phyloP scores from a whole-genome alignment of 441 rosid genomes.

The Croton laevigatus region DNA sequence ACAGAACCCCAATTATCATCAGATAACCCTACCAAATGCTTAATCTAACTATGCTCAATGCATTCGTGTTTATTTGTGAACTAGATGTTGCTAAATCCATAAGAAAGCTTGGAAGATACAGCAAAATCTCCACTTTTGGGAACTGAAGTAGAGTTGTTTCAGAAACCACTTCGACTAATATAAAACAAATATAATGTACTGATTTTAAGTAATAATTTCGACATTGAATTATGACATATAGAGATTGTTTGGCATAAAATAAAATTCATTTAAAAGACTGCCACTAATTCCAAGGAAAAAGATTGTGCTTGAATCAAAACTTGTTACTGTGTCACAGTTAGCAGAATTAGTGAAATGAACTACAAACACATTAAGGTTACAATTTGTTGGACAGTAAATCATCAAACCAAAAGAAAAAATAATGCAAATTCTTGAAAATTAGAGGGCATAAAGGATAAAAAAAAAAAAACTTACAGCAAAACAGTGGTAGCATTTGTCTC shows the following conservation, averaged over 20 bases:
- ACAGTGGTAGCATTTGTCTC: constrained; percentile 69
- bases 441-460: neutral
- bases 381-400: neutral
- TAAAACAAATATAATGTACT: no score
- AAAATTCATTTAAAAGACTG: no score
- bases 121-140: neutral
- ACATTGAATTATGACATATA: neutral
- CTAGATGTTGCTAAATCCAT: neutral
- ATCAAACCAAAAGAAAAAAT: neutral
- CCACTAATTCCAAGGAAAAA: no score
- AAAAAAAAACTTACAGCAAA: constrained; percentile 42
- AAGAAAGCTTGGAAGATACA: neutral
- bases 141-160: neutral
- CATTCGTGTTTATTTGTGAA: neutral
- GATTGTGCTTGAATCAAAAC: no score
- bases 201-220: neutral
- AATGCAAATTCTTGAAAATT: neutral
- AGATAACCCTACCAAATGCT: neutral
- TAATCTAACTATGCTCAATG: neutral
- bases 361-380: no score
- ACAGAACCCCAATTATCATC: neutral
- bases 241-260: no score
- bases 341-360: no score
- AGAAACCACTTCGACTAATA: no score
- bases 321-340: no score